phyloP scores from a whole-genome alignment of 78 protist genomes.

The Polysphondylium violaceum region DNA sequence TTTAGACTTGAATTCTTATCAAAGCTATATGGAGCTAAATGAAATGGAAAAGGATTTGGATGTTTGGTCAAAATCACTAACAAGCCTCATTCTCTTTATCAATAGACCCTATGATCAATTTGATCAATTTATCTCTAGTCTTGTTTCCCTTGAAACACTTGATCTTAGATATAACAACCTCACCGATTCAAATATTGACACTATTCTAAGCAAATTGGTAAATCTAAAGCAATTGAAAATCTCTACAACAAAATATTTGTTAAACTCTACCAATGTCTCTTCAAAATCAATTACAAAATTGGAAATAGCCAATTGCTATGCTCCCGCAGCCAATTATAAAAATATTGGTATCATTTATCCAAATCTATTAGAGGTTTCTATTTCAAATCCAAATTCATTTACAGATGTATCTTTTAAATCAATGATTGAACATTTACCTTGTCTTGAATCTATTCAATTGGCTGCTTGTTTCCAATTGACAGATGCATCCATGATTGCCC shows the following conservation, averaged over 20 bases:
- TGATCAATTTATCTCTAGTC: neutral
- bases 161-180: conserved; percentile 1
- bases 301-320: neutral
- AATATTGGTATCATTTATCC: conserved; percentile 32
- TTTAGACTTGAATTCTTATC: neutral
- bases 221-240: neutral
- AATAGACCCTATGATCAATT: neutral
- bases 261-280: neutral
- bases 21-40: neutral
- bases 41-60: neutral
- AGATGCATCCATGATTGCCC: conserved; percentile 11
- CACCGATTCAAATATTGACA: neutral
- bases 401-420: conserved; percentile 15
- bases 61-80: conserved; percentile 4
- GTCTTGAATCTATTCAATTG: neutral
- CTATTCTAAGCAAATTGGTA: neutral
- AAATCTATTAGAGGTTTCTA: neutral
- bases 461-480: conserved; percentile 15
- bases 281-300: neutral
- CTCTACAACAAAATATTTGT: no score
- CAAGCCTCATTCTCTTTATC: neutral
- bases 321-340: neutral
- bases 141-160: neutral
- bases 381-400: neutral
- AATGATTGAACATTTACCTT: neutral